Conservation (phyloP, 202 grass and related monocot species). For the Elaeis oleifera region DNA sequence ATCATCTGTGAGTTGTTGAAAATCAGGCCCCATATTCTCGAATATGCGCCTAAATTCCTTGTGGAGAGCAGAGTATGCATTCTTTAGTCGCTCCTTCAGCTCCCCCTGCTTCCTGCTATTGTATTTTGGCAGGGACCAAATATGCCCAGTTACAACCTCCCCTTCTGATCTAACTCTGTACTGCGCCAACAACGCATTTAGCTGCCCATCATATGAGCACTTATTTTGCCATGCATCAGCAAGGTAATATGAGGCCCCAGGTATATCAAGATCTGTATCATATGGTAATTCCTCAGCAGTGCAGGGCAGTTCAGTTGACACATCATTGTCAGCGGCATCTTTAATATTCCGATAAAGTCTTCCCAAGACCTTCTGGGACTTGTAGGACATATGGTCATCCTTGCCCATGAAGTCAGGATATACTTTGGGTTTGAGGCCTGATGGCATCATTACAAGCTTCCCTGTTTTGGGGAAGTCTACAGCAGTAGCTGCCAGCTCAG, state of each 20-base stretch:
- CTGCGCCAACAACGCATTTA: slow-evolving; percentile 55
- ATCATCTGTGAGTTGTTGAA: slow-evolving; percentile 31
- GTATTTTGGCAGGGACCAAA: slow-evolving; percentile 49
- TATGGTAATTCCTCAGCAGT: slow-evolving; percentile 45
- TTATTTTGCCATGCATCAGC: slow-evolving; percentile 50
- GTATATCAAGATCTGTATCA: slow-evolving; percentile 67
- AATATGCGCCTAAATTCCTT: slow-evolving; percentile 53
- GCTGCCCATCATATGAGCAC: slow-evolving; percentile 45
- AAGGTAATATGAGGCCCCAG: slow-evolving; percentile 48
- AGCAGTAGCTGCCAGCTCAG: slow-evolving; percentile 70
- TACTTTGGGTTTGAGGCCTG: slow-evolving; percentile 54
- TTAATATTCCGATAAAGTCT: slow-evolving; percentile 65
- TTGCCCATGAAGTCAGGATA: slow-evolving; percentile 93
- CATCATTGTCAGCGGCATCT: slow-evolving; percentile 28
- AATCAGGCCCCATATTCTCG: slow-evolving; percentile 28
- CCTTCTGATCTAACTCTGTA: slow-evolving; percentile 60
- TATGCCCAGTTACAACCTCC: slow-evolving; percentile 75
- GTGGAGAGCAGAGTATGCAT: slow-evolving; percentile 46
- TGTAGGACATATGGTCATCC: slow-evolving; percentile 57
- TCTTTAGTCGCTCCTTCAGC: slow-evolving; percentile 68
- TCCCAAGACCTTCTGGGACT: slow-evolving; percentile 77
- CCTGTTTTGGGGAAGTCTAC: slow-evolving; percentile 92
- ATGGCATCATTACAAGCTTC: slow-evolving; percentile 58
- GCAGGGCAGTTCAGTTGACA: slow-evolving; percentile 31
- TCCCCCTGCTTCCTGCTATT: slow-evolving; percentile 70